Percentiles rank a stretch among this genome's conserved stretches.
Conservation (phyloP, 108 stramenopile genomes). For the Chaetoceros muelleri region DNA sequence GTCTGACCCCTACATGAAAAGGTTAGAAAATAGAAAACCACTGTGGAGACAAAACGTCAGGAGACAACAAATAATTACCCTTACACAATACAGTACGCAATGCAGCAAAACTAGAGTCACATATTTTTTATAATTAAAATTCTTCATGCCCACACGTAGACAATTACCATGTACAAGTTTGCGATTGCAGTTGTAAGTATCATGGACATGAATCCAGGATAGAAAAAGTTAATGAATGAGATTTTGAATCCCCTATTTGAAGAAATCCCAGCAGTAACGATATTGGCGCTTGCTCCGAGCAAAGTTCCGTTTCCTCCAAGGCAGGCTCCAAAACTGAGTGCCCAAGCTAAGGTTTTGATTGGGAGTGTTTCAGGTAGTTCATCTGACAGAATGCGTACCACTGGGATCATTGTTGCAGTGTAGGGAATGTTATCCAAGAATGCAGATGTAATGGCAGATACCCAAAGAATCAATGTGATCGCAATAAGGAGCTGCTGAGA, state of each 20-base stretch:
- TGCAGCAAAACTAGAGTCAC: too few species aligned
- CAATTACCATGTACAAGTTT: slow-evolving; percentile 47
- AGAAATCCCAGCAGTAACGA: slow-evolving; percentile 47
- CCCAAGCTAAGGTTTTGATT: slow-evolving; percentile 49
- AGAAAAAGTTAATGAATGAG: slow-evolving; percentile 44
- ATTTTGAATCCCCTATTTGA: slow-evolving; percentile 34
- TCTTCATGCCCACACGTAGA: slow-evolving; percentile 30
- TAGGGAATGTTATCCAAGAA: slow-evolving; percentile 54
- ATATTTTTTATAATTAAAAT: too few species aligned
- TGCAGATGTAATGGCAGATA: slow-evolving; percentile 44
- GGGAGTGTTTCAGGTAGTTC: slow-evolving; percentile 33
- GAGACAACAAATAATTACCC: too few species aligned
- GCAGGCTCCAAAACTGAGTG: slow-evolving; percentile 48
- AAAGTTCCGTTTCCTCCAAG: slow-evolving; percentile 60
- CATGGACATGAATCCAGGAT: slow-evolving; percentile 44
- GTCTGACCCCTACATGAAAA: too few species aligned
- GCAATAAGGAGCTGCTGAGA: slow-evolving; percentile 35
- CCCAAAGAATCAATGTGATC: slow-evolving; percentile 45
- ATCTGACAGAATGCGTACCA: slow-evolving; percentile 31
- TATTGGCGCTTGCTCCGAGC: slow-evolving; percentile 47
- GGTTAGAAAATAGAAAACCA: too few species aligned
- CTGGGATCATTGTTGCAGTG: slow-evolving; percentile 64
- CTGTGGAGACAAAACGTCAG: too few species aligned
- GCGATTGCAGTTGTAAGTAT: slow-evolving; percentile 34
- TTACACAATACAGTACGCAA: too few species aligned